Base-by-base conservation (phyloP, 148 eudicot genomes). In the Rhododendron ferrugineum region DNA sequence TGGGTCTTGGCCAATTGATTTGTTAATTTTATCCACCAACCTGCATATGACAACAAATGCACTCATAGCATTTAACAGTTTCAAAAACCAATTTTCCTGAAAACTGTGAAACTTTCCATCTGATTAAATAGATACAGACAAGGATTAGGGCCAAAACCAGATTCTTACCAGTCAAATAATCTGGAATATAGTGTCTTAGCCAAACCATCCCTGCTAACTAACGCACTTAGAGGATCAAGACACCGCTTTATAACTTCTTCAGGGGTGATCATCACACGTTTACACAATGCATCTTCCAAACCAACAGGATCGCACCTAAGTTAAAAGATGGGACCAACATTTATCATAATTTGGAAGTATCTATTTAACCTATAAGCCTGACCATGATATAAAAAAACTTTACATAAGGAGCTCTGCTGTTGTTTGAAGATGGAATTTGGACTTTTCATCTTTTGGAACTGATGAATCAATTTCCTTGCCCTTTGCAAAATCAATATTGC, bases 191-290 rank as follows among this genome's bases (percentile, higher is more conserved):
- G 80, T 50, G 99, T 95, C 89, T 97, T 97, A 62, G 99, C 98
- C 85, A 97, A 92, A 86, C 98, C 99, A 90, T 97, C 99, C 89
- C 99, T 94, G 91, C 98, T 94, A 75, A 93, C 90, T 64, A 93
- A 89, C 2, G 99, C 99, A 88, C 98, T 95, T 81, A 89, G 94
- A 89, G 99, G 99, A 92, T 97, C 99, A 78, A 97, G 99, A 84
- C 94, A 91, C 88, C 96, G 87, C 85, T 93, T 97, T 76, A 97
- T 97, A 84, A 97, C 93, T 93, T 97, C 99, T 90, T 97, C 99
- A 84, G 99, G 99, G 84, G 99, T 97, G 86, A 97, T 90, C 99
- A 97, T 97, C 86, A 97, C 93, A 88, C 99, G 98, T 92, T 97
- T 93, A 88, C 96, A 89, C 76, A 97, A 84, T 76, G 99, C 99